Evolutionary conservation across 1,284 basidiomycete species (phyloP).

Genomic region (Fistulina hepatica): DNA sequence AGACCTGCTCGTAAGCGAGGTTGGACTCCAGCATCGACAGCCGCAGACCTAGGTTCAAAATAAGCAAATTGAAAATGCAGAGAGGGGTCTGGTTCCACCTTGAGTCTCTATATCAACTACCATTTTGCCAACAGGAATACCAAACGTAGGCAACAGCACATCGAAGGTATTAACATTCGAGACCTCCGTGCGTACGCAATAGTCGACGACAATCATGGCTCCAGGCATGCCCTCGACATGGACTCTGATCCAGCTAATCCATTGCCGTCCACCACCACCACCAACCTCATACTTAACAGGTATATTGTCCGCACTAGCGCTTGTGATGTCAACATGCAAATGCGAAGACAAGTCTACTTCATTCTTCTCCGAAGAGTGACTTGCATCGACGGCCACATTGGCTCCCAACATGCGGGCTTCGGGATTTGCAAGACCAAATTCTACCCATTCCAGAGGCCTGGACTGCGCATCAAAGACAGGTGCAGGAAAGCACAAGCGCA

Average conservation of each 20-base stretch:
- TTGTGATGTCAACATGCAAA: slow-evolving; percentile 42
- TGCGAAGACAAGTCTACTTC: slow-evolving; percentile 13
- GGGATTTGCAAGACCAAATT: slow-evolving; percentile 57
- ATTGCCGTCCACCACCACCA: slow-evolving; percentile 37
- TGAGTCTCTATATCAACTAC: slow-evolving; percentile 46
- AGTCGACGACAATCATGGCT: slow-evolving; percentile 49
- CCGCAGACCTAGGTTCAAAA: slow-evolving; percentile 27
- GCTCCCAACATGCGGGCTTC: slow-evolving; percentile 4
- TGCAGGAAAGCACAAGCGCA: slow-evolving; percentile 43
- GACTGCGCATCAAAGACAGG: slow-evolving; percentile 44
- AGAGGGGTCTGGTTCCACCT: slow-evolving; percentile 32
- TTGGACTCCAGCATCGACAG: slow-evolving; percentile 35
- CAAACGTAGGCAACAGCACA: slow-evolving; percentile 56
- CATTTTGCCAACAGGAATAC: slow-evolving; percentile 50
- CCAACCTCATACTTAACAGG: slow-evolving; percentile 48
- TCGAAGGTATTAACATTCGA: slow-evolving; percentile 29
- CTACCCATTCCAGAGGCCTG: slow-evolving; percentile 68
- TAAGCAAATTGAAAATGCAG: slow-evolving; percentile 10
- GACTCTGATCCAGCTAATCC: slow-evolving; percentile 56
- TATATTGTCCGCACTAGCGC: slow-evolving; percentile 51
- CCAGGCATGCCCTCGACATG: slow-evolving; percentile 40
- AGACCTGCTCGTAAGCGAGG: slow-evolving; percentile 33
- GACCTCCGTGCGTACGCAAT: slow-evolving; percentile 33
- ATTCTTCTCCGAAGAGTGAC: too few species aligned
- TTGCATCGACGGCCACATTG: slow-evolving; percentile 11